phyloP scores from a whole-genome alignment of 139 green algal genomes.

The Chlorella sp. region DNA sequence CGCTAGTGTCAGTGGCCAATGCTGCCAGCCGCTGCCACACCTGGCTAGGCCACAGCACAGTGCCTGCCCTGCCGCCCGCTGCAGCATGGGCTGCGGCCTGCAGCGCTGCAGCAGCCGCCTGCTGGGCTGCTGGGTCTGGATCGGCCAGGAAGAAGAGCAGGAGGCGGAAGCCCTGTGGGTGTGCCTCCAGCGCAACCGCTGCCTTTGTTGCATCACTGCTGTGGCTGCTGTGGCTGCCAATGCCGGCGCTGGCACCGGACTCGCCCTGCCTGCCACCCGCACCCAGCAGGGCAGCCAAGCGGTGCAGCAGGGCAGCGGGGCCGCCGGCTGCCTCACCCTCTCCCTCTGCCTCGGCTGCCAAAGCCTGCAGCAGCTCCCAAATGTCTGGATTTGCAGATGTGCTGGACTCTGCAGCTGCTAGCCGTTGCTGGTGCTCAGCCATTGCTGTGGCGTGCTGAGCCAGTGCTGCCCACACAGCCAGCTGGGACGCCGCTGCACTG shows the following conservation, averaged over 20 bases:
- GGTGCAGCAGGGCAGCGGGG: neutral
- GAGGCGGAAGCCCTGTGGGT: neutral
- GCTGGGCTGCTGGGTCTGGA: neutral
- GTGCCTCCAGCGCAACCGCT: neutral
- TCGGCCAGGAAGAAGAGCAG: slow-evolving; percentile 17
- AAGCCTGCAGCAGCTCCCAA: neutral
- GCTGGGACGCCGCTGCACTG: neutral
- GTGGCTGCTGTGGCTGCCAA: neutral
- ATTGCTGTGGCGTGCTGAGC: neutral
- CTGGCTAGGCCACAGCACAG: slow-evolving; percentile 12
- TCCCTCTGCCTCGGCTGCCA: slow-evolving; percentile 11
- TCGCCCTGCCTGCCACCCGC: neutral
- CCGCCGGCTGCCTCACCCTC: neutral
- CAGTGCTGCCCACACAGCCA: neutral
- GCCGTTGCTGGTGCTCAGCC: neutral
- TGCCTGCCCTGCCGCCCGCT: neutral
- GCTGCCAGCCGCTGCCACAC: slow-evolving; percentile 30
- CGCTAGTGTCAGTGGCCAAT: neutral
- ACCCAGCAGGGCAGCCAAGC: neutral
- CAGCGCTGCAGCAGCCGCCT: neutral
- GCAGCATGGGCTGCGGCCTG: neutral
- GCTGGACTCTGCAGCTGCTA: neutral
- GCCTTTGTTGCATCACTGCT: neutral
- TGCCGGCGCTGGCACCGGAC: neutral
- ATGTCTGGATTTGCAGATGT: neutral